Conservation (phyloP, 306 rosid species). For the Glycyrrhiza uralensis region DNA sequence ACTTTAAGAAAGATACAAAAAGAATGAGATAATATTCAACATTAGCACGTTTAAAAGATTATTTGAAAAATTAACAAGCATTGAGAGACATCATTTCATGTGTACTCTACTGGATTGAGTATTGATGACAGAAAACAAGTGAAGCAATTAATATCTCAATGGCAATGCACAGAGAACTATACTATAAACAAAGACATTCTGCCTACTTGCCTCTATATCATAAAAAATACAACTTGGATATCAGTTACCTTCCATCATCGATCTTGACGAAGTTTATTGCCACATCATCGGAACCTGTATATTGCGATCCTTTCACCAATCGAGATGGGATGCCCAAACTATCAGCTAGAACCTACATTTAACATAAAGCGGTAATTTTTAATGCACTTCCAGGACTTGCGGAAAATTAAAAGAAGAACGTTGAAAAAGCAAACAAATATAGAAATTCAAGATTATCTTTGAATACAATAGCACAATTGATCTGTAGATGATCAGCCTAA, state of each 20-base stretch:
- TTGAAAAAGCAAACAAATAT: not conserved
- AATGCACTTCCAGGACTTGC: not conserved
- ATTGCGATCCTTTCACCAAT: constrained; percentile 82
- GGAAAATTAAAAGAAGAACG: not conserved
- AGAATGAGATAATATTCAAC: constrained; percentile 12
- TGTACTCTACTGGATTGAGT: not conserved
- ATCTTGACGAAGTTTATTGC: constrained; percentile 91
- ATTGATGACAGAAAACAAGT: constrained; percentile 18
- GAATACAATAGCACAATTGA: not conserved
- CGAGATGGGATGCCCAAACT: constrained; percentile 82
- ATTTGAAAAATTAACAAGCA: constrained; percentile 4
- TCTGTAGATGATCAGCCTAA: not conserved
- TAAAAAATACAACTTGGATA: constrained; percentile 21
- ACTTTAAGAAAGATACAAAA: not conserved
- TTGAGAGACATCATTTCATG: not conserved
- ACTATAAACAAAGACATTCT: not conserved
- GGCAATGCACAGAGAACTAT: constrained; percentile 15
- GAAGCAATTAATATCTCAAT: not conserved
- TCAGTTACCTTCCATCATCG: constrained; percentile 77
- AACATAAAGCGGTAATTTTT: not conserved
- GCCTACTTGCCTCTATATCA: constrained; percentile 16
- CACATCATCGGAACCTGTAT: constrained; percentile 76
- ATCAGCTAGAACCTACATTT: constrained; percentile 84
- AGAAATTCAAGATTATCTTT: not conserved
- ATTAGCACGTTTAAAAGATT: not conserved